Evolutionary conservation across 345 rosid species (phyloP), one percentile per base, ranked within the genome.

Genomic region (Moricandia arvensis): DNA sequence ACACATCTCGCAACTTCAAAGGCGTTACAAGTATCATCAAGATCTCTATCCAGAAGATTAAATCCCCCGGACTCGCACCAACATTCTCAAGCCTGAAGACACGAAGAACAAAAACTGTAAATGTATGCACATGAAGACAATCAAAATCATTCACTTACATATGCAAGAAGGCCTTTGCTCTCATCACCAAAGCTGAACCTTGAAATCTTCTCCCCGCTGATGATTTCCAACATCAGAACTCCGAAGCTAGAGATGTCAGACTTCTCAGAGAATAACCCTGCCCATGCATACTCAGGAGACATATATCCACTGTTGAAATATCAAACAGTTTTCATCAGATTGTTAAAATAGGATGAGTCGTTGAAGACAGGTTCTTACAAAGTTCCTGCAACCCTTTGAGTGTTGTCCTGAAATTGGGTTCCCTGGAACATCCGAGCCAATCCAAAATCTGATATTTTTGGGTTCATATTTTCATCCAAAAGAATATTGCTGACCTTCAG

Each of bases 281-380:
- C 85, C 51, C 81, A 68, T 2, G 84, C 86, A 37, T 87, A 87
- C 75, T 85, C 87, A 1, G 86, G 88, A 71, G 88, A 73, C 86
- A 84, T 83, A 73, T 83, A 78, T 66, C 81, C 74, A 29, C 78
- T 78, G 78, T 71, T 26, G 16, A 55, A 55, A 63, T 47, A 31
- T 15, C 38, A 77, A 30, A 64, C 47, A 38, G n/a, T 38, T 37
- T 21, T 37, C 43, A 37, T 10, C 43, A 37, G 47, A 38, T 12
- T 45, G 17, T n/a, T 1, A 55, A 8, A 6, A 15, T 6, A 15
- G 30, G 3, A 57, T 57, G 61, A 11, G 31, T 63, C 11, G 10
- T 15, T 3, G 41, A 45, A 34, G 51, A 55, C 2, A 47, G 67
- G 30, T 71, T 77, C 80, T 77, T 77, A 77, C 76, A 77, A 16